These are phyloP conservation scores for Metschnikowia baotianmanensis DNA, from an alignment of 805 yeast genomes.

Conservation along the genomic window DNA sequence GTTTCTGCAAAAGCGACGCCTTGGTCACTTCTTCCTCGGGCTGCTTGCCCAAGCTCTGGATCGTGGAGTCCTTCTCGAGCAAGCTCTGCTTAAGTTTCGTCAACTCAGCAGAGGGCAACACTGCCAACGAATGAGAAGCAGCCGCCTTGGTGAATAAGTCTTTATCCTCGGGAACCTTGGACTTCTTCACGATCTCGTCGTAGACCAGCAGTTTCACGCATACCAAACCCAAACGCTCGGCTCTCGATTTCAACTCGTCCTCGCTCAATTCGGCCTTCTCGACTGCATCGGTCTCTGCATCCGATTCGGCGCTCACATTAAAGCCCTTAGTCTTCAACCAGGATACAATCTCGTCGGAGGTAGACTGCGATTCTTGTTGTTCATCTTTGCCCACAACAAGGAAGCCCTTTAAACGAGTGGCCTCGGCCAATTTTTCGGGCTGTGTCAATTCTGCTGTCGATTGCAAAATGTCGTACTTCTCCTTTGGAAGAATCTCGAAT, in stretches of 20 bases:
- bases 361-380: neutral
- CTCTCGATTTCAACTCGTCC: conserved; percentile 11
- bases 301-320: neutral
- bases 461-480: conserved; percentile 6
- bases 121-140: conserved; percentile 13
- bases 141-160: conserved; percentile 7
- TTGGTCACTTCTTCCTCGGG: conserved; percentile 18
- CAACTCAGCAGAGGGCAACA: conserved; percentile 14
- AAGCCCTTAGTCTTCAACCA: conserved; percentile 11
- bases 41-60: conserved; percentile 21
- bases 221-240: conserved; percentile 13
- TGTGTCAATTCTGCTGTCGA: neutral
- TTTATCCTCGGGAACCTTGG: conserved; percentile 3
- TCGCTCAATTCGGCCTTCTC: conserved; percentile 7
- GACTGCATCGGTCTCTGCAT: conserved; percentile 9
- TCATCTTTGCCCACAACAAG: conserved; percentile 1
- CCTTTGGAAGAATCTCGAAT: conserved; percentile 8
- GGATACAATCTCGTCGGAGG: conserved; percentile 2
- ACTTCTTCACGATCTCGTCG: conserved; percentile 2
- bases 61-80: conserved; percentile 27
- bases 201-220: conserved; percentile 5
- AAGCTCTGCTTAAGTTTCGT: conserved; percentile 15
- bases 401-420: conserved; percentile 2
- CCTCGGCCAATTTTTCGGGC: conserved; percentile 1
- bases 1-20: conserved; percentile 19